phyloP scores from a whole-genome alignment of 2,329 filamentous ascomycete species.

The Alternaria dauci region DNA sequence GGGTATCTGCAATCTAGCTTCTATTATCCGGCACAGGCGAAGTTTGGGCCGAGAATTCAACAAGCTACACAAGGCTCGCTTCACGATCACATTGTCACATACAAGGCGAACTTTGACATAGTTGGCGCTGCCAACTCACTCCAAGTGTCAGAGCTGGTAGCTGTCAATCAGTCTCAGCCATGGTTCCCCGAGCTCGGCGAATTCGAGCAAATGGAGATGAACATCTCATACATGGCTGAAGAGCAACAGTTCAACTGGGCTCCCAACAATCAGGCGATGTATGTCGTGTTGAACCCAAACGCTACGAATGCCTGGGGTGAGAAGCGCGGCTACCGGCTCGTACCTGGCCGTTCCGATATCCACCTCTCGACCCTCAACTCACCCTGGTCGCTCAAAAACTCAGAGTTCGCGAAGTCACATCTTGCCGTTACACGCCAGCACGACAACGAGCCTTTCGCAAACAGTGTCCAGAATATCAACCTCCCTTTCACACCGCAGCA shows the following conservation, averaged over 20 bases:
- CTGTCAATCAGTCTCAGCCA: conserved; percentile 2
- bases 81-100: conserved; percentile 46
- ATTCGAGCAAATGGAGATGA: conserved; percentile 42
- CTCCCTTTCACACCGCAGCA: conserved; percentile 51
- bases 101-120: conserved; percentile 50
- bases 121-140: conserved; percentile 47
- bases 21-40: conserved; percentile 41
- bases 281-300: conserved; percentile 61
- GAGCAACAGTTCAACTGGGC: conserved; percentile 62
- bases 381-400: conserved; percentile 47
- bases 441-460: conserved; percentile 55
- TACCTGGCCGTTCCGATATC: conserved; percentile 31
- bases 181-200: conserved; percentile 48
- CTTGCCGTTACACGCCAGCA: conserved; percentile 56
- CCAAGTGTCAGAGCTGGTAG: conserved; percentile 32
- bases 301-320: conserved; percentile 61
- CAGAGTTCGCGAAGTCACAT: conserved; percentile 50
- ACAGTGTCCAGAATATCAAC: conserved; percentile 49
- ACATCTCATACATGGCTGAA: conserved; percentile 39
- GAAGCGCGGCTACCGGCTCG: conserved; percentile 61
- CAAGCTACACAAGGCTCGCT: conserved; percentile 43
- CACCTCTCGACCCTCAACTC: conserved; percentile 51
- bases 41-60: conserved; percentile 52
- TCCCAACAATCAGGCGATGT: conserved; percentile 53
- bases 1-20: conserved; percentile 47